Evolutionary conservation across 768 basidiomycete species (phyloP).

Genomic region (Boletus huronensis): DNA sequence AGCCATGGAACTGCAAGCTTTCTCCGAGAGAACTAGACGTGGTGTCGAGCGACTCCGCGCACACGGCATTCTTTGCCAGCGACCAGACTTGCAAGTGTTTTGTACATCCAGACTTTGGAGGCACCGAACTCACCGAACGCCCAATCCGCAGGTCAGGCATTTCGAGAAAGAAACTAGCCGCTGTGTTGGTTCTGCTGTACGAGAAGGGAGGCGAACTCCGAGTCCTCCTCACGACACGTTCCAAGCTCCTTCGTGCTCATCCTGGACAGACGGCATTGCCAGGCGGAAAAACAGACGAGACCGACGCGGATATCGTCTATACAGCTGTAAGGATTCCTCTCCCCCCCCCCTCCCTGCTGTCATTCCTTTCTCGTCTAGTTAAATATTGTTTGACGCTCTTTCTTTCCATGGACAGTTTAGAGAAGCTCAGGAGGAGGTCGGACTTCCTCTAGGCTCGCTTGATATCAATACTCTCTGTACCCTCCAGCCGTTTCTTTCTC

Average conservation of each 20-base stretch:
- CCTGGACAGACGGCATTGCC: slow-evolving; percentile 82
- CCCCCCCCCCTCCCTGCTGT: background rate
- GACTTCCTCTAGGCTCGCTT: slow-evolving; percentile 54
- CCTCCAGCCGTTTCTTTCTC: slow-evolving; percentile 65
- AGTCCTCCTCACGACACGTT: slow-evolving; percentile 83
- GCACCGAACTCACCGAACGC: background rate
- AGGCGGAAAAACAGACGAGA: slow-evolving; percentile 72
- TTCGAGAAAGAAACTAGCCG: slow-evolving; percentile 51
- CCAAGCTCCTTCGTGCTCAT: slow-evolving; percentile 69
- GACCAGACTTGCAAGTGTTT: slow-evolving; percentile 51
- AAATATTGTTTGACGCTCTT: background rate
- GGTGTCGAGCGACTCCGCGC: slow-evolving; percentile 41
- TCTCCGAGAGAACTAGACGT: slow-evolving; percentile 19
- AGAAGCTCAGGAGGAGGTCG: slow-evolving; percentile 86
- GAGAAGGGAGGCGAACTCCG: slow-evolving; percentile 64
- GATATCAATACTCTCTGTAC: slow-evolving; percentile 57
- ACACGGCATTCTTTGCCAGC: slow-evolving; percentile 26
- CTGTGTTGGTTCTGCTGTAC: slow-evolving; percentile 77
- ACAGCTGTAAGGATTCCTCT: slow-evolving; percentile 65
- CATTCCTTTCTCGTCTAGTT: background rate
- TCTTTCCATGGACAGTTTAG: slow-evolving; percentile 47
- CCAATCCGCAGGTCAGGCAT: slow-evolving; percentile 30
- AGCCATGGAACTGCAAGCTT: slow-evolving; percentile 8
- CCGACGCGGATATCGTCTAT: slow-evolving; percentile 55
- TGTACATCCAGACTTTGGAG: background rate